Percentiles rank a stretch among this genome's conserved stretches.
These are phyloP conservation scores for Ziziphus jujuba DNA, from an alignment of 306 rosid genomes.

Conservation along the genomic window DNA sequence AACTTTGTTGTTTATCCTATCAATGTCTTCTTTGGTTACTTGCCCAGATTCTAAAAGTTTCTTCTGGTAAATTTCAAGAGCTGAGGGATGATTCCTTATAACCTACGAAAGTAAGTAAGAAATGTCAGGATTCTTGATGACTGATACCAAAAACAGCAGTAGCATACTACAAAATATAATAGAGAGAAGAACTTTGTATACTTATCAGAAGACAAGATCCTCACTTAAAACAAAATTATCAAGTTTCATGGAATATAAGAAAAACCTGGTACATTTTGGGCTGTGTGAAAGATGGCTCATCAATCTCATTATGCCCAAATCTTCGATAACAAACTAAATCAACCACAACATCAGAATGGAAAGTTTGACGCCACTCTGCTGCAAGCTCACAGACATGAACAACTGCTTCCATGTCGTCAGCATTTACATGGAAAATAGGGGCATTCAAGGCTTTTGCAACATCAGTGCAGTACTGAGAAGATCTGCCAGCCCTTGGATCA, in stretches of 20 bases:
- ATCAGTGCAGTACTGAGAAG: slow-evolving; percentile 91
- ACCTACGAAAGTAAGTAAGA: slow-evolving; percentile 46
- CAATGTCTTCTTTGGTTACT: slow-evolving; percentile 63
- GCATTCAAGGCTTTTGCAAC: slow-evolving; percentile 92
- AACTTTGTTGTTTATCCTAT: slow-evolving; percentile 68
- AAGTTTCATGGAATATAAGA: slow-evolving; percentile 11
- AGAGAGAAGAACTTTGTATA: not conserved
- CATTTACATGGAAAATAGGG: slow-evolving; percentile 93
- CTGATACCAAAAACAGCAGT: slow-evolving; percentile 6
- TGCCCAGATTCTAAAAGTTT: slow-evolving; percentile 77
- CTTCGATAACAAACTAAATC: slow-evolving; percentile 94
- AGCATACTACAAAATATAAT: not conserved
- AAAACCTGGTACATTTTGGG: slow-evolving; percentile 94
- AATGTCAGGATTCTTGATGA: slow-evolving; percentile 24
- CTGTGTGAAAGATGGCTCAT: slow-evolving; percentile 96
- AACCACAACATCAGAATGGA: slow-evolving; percentile 97
- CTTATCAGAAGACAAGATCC: not conserved
- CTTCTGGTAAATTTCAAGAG: slow-evolving; percentile 84
- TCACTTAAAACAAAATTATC: slow-evolving; percentile 11
- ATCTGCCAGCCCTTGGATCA: slow-evolving; percentile 84
- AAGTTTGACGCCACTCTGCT: slow-evolving; percentile 98
- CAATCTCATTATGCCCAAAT: slow-evolving; percentile 97
- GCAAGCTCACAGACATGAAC: slow-evolving; percentile 97
- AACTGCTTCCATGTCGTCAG: slow-evolving; percentile 95
- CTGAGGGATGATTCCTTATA: slow-evolving; percentile 76